Base-by-base conservation (phyloP, 2,329 filamentous ascomycete genomes). In the Penicillium sp. region DNA sequence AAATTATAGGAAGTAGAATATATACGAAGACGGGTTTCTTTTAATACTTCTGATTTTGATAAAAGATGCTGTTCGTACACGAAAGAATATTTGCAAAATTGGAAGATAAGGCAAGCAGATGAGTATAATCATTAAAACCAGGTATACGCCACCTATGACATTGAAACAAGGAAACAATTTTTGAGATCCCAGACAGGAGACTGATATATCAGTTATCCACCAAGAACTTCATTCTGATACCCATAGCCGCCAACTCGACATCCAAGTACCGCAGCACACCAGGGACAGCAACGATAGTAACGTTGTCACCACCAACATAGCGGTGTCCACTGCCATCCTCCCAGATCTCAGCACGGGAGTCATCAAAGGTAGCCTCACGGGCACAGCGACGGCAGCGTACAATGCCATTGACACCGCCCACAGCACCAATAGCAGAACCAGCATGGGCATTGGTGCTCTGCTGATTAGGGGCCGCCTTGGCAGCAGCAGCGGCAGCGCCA, bases 191-290 rank as follows among this genome's bases (percentile, higher is more conserved):
- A 22, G 22, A 22, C 25, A 17, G 33, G 14, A 52, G 26, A 38
- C 43, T 36, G 22, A 44, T 31, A 37, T 41, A 48, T 56, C 69
- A 76, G 62, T 77, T 75, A 59, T 80, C 78, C 42, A 97, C 88
- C 73, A 88, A 88, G 72, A 96, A 97, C 80, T 91, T 96, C 77
- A 99, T 84, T 77, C 91, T 88, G 51, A 99, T 88, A 50, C 94
- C 94, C 94, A 99, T 99, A 53, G 91, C 91, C 35, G 92, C 90
- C 66, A 99, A 78, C 76, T 99, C 94, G 19, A 96, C 92, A 76
- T 99, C 94, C 63, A 99, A 77, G 78, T 89, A 97, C 76, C 90
- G 91, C 73, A 99, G 78, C 52, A 96, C 94, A 61, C 92, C 93
- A 0, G 94, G 94, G 16, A 99, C 90, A 51, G 91, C 92, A 35